A percentile compares a stretch with the other conserved stretches of the same genome.
These are phyloP conservation scores for Xylariaceae sp. DNA, from an alignment of 2,329 filamentous ascomycete species.

Conservation along the genomic window DNA sequence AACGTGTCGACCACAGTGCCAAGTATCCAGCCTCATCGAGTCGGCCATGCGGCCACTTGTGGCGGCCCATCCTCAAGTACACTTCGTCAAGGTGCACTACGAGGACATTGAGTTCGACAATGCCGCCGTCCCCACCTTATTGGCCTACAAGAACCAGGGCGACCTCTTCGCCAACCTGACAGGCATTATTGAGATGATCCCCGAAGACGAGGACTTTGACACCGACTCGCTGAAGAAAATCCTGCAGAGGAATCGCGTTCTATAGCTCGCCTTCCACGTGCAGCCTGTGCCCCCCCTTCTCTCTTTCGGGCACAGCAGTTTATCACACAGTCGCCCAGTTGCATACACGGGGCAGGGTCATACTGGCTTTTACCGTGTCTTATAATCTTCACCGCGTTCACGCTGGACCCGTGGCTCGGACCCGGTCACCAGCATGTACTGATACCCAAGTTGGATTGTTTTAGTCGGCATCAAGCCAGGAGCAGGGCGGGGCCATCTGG, in stretches of 20 bases:
- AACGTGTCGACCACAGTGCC: slow-evolving; percentile 50
- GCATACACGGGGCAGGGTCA: too few relatives aligned
- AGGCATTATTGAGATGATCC: slow-evolving; percentile 79
- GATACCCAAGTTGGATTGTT: slow-evolving; percentile 5
- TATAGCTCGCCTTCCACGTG: too few relatives aligned
- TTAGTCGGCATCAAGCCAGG: neutral
- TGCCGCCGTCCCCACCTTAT: slow-evolving; percentile 75
- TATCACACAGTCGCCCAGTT: too few relatives aligned
- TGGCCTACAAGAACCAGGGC: slow-evolving; percentile 80
- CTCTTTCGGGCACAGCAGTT: too few relatives aligned
- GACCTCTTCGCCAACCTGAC: slow-evolving; percentile 88
- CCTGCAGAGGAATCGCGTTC: slow-evolving; percentile 44
- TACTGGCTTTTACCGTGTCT: too few relatives aligned
- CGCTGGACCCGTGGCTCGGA: neutral
- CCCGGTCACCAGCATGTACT: slow-evolving; percentile 1
- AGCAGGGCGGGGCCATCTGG: neutral
- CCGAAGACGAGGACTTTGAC: slow-evolving; percentile 55
- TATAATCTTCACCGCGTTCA: neutral
- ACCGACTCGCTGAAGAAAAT: slow-evolving; percentile 45
- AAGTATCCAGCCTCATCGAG: slow-evolving; percentile 72
- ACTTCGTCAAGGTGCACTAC: slow-evolving; percentile 87
- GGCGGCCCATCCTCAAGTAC: slow-evolving; percentile 58
- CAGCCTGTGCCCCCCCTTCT: too few relatives aligned
- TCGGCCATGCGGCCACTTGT: slow-evolving; percentile 71
- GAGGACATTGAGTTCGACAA: slow-evolving; percentile 92